Evolutionary conservation across 1,284 basidiomycete species (phyloP).

Genomic region (Pterulicium gracile): DNA sequence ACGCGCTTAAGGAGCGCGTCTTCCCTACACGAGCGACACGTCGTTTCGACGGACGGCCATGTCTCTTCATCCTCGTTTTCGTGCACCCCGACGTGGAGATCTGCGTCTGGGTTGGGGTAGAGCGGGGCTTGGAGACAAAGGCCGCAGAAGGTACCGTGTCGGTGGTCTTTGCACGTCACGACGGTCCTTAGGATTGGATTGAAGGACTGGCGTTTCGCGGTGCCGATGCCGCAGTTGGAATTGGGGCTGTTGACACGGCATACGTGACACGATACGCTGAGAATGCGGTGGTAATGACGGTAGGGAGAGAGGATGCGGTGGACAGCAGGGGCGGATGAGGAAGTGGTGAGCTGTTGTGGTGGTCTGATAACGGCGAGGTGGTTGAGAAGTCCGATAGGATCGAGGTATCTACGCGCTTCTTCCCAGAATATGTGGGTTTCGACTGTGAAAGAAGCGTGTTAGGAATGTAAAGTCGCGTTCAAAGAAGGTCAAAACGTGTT

Average conservation of each 20-base stretch:
- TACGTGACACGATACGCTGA: background rate
- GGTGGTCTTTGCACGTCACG: conserved; percentile 14
- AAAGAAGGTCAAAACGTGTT: conserved; percentile 2
- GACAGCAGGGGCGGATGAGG: background rate
- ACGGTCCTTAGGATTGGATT: conserved; percentile 16
- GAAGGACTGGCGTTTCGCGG: conserved; percentile 3
- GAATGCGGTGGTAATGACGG: background rate
- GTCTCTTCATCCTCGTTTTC: conserved; percentile 32
- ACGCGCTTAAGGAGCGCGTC: background rate
- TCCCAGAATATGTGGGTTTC: conserved; percentile 39
- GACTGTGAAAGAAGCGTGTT: conserved; percentile 16
- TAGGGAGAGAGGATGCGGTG: background rate
- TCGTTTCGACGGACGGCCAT: conserved; percentile 18
- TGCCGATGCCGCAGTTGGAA: background rate
- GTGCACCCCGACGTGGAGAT: conserved; percentile 21
- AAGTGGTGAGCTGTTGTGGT: background rate
- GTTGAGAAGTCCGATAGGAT: conserved; percentile 30
- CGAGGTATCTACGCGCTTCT: conserved; percentile 31
- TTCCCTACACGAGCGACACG: background rate
- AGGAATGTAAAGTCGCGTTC: conserved; percentile 4
- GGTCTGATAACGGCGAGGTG: conserved; percentile 17
- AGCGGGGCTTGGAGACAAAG: background rate
- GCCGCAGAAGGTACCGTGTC: conserved; percentile 3
- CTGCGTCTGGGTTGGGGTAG: conserved; percentile 8
- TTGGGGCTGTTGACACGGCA: background rate